phyloP scores from a whole-genome alignment of 139 green algal genomes.

The Micractinium conductrix region DNA sequence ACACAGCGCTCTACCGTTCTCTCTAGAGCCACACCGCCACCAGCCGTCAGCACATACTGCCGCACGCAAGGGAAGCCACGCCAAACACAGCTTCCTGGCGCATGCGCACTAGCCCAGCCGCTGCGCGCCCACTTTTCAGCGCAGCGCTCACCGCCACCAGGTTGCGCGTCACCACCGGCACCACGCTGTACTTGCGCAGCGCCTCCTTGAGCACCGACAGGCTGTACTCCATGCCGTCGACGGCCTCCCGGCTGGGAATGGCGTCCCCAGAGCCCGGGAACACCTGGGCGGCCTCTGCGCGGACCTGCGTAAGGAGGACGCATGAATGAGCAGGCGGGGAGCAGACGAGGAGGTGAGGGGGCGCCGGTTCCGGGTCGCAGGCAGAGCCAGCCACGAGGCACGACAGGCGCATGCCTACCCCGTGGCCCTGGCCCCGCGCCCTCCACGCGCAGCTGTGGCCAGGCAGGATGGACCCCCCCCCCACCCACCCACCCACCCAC shows the following conservation, averaged over 20 bases:
- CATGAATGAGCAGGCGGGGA: no score
- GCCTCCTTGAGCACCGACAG: constrained; percentile 85
- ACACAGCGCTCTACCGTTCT: no score
- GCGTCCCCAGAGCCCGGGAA: neutral
- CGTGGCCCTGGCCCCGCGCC: neutral
- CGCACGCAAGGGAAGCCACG: no score
- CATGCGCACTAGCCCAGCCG: no score
- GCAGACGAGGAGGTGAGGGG: neutral
- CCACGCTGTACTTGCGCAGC: constrained; percentile 87
- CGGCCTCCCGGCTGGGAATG: constrained; percentile 44
- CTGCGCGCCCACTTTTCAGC: no score
- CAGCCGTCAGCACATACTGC: no score
- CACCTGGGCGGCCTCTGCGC: neutral
- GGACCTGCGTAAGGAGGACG: neutral
- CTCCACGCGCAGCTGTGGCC: neutral
- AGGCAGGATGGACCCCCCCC: neutral
- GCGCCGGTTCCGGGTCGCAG: no score
- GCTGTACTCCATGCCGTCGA: constrained; percentile 85
- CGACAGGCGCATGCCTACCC: no score
- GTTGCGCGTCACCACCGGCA: constrained; percentile 90
- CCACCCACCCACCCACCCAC: neutral
- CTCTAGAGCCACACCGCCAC: no score
- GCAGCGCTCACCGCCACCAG: constrained; percentile 21
- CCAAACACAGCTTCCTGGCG: no score
- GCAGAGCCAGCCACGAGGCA: no score